Evolutionary conservation across 2,329 filamentous ascomycete species (phyloP), one percentile per base, ranked within the genome.

Genomic region (Diaporthe australafricana): DNA sequence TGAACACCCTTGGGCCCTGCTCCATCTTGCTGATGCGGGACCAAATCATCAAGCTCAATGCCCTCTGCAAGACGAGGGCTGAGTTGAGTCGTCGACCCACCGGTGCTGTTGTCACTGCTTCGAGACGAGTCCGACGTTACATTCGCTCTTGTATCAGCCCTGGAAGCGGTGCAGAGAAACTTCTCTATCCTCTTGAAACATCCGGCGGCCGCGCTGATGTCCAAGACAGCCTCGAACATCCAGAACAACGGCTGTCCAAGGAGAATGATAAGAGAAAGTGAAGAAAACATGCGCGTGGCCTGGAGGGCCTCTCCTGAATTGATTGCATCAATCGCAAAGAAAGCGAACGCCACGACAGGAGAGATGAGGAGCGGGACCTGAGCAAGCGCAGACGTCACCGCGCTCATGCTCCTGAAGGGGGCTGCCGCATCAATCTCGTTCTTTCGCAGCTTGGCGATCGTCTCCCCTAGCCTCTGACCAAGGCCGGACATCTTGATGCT

Each of bases 401-500:
- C 79, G 27, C 77, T 77, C 30, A 83, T 73, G 1, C 80, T 63
- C 3, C 83, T 78, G 47, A 83, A 83, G 12, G 78, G 79, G 7
- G 77, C 75, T 25, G 81, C 81, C 1, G 80, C 75, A n/a, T 72
- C 76, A 11, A 84, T 77, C 65, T 85, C 83, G 16, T 80, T 76
- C 5, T 79, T 71, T 2, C 84, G 80, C 8, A 82, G 74, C 9
- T 69, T 60, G 12, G 77, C 73, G n/a, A 83, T 77, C 6, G 42
- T 65, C 30, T 20, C 14, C 27, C 60, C 60, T 25, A 65, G 42
- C 14, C 20, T 65, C 40, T 80, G 75, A 1, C 81, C 75, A 0
- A 85, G 75, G 5, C 82, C 83, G 0, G 81, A 81, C 74, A 84
- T 81, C 74, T 83, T 84, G 68, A 84, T 81, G 68, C 80, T 81